A percentile compares a stretch with the other conserved stretches of the same genome.
Conservation (phyloP, 2,329 filamentous ascomycete genomes). For the Fusarium sp. region DNA sequence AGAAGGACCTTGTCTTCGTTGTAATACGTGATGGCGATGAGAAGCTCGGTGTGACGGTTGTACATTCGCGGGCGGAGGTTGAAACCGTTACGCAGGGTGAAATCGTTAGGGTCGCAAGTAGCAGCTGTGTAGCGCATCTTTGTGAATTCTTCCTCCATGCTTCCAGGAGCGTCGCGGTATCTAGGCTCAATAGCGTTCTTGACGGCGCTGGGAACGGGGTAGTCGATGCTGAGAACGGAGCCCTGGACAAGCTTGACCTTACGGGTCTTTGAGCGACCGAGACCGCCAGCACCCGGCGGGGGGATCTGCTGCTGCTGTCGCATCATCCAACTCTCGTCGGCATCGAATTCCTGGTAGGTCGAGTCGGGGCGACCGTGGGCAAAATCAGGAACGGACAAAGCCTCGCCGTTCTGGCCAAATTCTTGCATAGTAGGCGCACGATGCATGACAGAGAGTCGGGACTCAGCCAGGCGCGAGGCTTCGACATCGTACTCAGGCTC, state of each 20-base stretch:
- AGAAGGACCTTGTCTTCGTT: conserved; percentile 49
- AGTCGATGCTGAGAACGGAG: conserved; percentile 48
- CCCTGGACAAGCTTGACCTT: conserved; percentile 48
- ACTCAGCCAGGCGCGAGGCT: conserved; percentile 34
- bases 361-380: conserved; percentile 42
- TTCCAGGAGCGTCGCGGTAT: conserved; percentile 39
- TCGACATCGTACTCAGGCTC: conserved; percentile 40
- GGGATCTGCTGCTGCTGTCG: conserved; percentile 38
- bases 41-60: conserved; percentile 46
- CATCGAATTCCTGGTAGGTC: conserved; percentile 38
- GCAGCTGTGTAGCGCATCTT: conserved; percentile 49
- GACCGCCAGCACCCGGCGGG: conserved; percentile 19
- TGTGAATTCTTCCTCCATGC: conserved; percentile 43
- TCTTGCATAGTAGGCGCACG: conserved; percentile 36
- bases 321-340: conserved; percentile 46
- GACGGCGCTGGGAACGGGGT: conserved; percentile 47
- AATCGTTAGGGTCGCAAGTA: conserved; percentile 48
- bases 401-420: conserved; percentile 33
- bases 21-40: conserved; percentile 49
- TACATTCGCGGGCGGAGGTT: conserved; percentile 48
- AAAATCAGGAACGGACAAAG: conserved; percentile 33
- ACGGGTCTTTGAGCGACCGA: conserved; percentile 43
- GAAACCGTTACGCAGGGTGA: conserved; percentile 46
- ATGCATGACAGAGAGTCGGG: conserved; percentile 35
- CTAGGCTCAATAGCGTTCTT: conserved; percentile 46